Base-by-base conservation (phyloP, 1,139 yeast genomes). In the Scheffersomyces parashehatae region DNA sequence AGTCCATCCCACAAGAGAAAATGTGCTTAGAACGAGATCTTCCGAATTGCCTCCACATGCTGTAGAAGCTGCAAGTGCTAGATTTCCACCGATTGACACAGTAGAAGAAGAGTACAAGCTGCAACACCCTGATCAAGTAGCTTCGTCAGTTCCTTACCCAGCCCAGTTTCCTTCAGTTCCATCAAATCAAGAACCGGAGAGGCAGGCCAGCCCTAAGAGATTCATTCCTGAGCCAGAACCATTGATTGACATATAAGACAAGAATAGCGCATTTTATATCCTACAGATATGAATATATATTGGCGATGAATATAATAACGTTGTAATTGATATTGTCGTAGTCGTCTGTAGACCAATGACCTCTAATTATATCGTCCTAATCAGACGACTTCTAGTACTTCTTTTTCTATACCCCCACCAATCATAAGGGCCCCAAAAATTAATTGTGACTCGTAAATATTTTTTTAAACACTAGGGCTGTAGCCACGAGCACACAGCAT, bases 181-280 rank as follows among this genome's bases (percentile, higher is more conserved):
- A 26, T 31, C 45, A 11, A 40, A 44, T 15, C 37, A 43, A 12
- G 38, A 43, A 12, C 42, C 20, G 7, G 28, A 15, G 29, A 24
- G 28, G 29, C 41, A 42, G 30, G 6, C 29, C 8, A 36, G 31
- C 24, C 32, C 38, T 10, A 31, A 31, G 36, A 53, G 53, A 46
- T 56, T 29, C 44, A 53, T 51, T 13, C 45, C 58, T 5, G 67
- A 63, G 42, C 67, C 70, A 13, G 75, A 69, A 44, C 71, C 75
- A 24, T 60, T 69, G 47, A 69, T 69, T 49, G 75, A 69, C 42
- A 56, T 69, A 39, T 69, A 58, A 41, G 13, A 20, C 26, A 20
- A 5, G 8, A 5, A 6, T 5, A 20, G 26, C 26, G 8, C 7
- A 20, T 20, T 1, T 16, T 16, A 16, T 16, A 16, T 20, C 26